Conservation (phyloP, 78 protist species). For the Dictyostelium brefeldianum region DNA sequence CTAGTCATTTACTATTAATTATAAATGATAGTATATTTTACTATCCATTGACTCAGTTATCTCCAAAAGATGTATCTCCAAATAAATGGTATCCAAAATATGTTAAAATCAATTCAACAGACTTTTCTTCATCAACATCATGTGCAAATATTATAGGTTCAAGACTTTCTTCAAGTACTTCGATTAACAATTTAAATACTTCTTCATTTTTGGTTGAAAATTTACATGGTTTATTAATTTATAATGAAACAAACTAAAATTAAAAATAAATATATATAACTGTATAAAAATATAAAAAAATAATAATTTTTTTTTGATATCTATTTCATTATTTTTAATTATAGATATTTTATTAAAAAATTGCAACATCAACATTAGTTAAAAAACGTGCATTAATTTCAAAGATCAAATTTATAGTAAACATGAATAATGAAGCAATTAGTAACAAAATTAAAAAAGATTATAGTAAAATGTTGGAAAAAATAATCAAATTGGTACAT, state of each 20-base stretch:
- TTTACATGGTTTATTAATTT: constrained; percentile 18
- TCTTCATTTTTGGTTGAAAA: neutral
- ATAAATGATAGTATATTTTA: neutral
- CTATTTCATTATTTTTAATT: no score
- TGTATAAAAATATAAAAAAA: no score
- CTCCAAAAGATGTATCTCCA: neutral
- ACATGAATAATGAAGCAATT: neutral
- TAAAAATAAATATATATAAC: neutral
- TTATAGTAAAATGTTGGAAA: neutral
- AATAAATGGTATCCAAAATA: constrained; percentile 15
- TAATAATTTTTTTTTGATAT: no score
- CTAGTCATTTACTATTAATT: neutral
- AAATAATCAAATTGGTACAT: neutral
- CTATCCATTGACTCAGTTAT: neutral
- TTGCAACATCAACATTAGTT: neutral
- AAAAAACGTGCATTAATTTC: neutral
- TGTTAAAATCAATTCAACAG: neutral
- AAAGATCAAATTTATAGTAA: neutral
- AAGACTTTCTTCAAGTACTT: neutral
- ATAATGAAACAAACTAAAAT: neutral
- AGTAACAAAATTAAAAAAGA: neutral
- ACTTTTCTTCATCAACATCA: neutral
- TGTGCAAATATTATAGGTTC: constrained; percentile 6
- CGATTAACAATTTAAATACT: neutral
- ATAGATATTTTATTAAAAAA: no score